These are phyloP conservation scores for Aspergillus phoenicis DNA, from an alignment of 2,329 filamentous ascomycete genomes.

Conservation along the genomic window DNA sequence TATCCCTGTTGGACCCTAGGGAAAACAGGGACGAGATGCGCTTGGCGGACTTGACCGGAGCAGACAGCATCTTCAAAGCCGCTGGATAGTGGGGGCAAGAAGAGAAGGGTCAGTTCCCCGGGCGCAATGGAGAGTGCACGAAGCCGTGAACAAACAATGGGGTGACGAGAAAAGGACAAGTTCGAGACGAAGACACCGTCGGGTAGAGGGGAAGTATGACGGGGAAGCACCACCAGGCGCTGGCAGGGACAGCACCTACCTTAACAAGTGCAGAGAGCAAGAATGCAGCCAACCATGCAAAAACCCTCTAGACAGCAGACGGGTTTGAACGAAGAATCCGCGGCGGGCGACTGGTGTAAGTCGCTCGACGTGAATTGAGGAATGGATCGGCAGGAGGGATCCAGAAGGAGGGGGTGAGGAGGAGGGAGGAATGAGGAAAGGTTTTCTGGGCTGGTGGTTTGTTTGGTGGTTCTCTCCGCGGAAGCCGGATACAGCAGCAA, in stretches of 20 bases:
- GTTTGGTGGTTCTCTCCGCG: not conserved
- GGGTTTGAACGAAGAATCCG: constrained; percentile 2
- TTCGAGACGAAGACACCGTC: constrained; percentile 8
- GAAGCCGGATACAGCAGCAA: not conserved
- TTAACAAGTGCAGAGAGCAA: constrained; percentile 19
- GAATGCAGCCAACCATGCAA: constrained; percentile 27
- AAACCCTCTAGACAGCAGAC: not conserved
- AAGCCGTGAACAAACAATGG: constrained; percentile 3
- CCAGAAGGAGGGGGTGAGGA: constrained; percentile 14
- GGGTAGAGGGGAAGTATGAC: constrained; percentile 11
- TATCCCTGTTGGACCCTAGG: constrained; percentile 41
- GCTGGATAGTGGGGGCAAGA: constrained; percentile 10
- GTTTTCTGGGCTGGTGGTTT: not conserved
- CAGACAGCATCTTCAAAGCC: constrained; percentile 39
- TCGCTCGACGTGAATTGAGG: constrained; percentile 21
- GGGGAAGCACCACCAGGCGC: constrained; percentile 3
- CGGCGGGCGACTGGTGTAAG: constrained; percentile 12
- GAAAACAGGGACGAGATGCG: constrained; percentile 52
- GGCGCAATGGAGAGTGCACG: constrained; percentile 1
- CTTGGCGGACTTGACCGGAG: constrained; percentile 47
- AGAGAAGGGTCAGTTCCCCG: constrained; percentile 7
- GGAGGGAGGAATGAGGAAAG: constrained; percentile 3
- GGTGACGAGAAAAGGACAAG: constrained; percentile 5
- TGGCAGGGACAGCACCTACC: constrained; percentile 8
- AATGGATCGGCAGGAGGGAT: constrained; percentile 45